These are phyloP conservation scores for Asterochloris erici DNA, from an alignment of 139 green algal species.

Conservation along the genomic window DNA sequence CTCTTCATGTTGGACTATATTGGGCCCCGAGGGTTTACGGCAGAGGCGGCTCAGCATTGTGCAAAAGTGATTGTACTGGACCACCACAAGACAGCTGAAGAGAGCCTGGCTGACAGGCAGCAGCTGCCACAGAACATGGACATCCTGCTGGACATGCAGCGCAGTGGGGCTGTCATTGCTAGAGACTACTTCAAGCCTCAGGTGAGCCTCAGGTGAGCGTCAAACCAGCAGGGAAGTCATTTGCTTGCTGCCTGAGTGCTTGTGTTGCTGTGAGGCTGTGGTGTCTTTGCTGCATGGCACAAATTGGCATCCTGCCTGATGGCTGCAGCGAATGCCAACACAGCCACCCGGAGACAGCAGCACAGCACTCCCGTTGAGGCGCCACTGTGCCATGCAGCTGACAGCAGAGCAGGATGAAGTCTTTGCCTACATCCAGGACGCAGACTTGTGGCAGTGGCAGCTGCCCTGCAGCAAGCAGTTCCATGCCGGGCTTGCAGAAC, in stretches of 20 bases:
- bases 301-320: too few relatives aligned
- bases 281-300: too few relatives aligned
- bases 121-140: constrained; percentile 31
- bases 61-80: constrained; percentile 51
- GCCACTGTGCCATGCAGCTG: constrained; percentile 16
- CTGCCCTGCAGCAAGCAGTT: constrained; percentile 50
- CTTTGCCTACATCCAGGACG: constrained; percentile 58
- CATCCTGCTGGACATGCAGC: constrained; percentile 52
- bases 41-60: constrained; percentile 13
- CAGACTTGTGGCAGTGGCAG: constrained; percentile 57
- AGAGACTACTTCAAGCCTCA: constrained; percentile 50
- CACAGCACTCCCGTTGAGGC: too few relatives aligned
- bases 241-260: not conserved
- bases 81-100: constrained; percentile 66
- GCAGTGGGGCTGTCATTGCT: constrained; percentile 54
- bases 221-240: not conserved
- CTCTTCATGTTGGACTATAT: constrained; percentile 55
- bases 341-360: too few relatives aligned
- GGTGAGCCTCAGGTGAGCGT: not conserved
- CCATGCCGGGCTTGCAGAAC: constrained; percentile 23
- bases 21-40: constrained; percentile 41
- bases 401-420: constrained; percentile 11
- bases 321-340: too few relatives aligned
- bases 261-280: too few relatives aligned
- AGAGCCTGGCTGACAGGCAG: constrained; percentile 23